Evolutionary conservation across 2,329 filamentous ascomycete species (phyloP), one percentile per base, ranked within the genome.

Genomic region (Albophoma yamanashiensis): DNA sequence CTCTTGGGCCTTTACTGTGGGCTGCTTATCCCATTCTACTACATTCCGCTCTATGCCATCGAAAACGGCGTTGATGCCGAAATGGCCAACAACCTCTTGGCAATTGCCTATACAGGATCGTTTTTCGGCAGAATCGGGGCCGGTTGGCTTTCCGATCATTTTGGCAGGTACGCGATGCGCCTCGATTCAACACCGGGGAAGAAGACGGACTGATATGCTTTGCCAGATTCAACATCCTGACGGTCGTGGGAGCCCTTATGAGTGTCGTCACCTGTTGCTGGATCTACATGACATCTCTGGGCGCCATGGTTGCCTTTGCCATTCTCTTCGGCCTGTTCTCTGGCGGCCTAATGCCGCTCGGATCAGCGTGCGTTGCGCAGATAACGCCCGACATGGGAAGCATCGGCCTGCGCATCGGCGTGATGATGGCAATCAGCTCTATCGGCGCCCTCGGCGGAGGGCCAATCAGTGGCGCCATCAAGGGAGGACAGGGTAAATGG

Each of bases 91-190:
- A 86, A 86, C 64, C 76, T 88, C 42, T 74, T 88, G 7, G 76
- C 84, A 11, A 81, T 88, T 62, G 76, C 87, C 64, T 88, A 88
- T 66, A 78, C 79, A 0, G 82, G 82, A 15, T 82, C 80, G 1
- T 73, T 78, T 11, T 69, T 79, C 31, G 82, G 83, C 4, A 78
- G 82, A 47, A 78, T 84, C 61, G 63, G 76, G 1, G 79, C 80
- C 3, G 81, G 80, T 47, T 75, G 79, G 65, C 66, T 83, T 47
- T 80, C 79, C 5, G 81, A 85, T 63, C 74, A 74, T 57, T 68
- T 75, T 53, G 82, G 81, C 5, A 76, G 79, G 11, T 67, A 57
- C 56, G 62, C 58, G 20, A 8, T 22, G 39, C 39, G 3, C 8
- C 50, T 6, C 3, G 17, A 11, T 14, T 31, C 27, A n/a, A n/a